Percentiles rank a stretch among this genome's conserved stretches.
Evolutionary conservation across 1,284 basidiomycete species (phyloP).

Genomic region (Ustilago bromivora): DNA sequence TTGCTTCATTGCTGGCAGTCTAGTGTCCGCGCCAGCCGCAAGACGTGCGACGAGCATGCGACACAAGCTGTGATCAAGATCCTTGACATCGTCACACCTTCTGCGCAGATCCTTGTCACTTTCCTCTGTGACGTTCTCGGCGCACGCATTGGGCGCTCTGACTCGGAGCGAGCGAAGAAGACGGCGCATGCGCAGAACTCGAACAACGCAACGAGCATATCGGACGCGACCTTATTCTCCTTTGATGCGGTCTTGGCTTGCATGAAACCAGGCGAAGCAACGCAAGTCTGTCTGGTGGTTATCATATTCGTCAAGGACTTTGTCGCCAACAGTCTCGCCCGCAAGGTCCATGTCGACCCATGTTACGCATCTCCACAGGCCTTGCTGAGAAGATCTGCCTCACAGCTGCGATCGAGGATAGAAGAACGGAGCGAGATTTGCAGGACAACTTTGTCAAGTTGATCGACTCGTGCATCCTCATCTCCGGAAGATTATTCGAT

Average conservation of each 20-base stretch:
- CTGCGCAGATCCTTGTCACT: constrained; percentile 87
- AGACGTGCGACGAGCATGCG: not conserved
- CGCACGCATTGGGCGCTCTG: constrained; percentile 71
- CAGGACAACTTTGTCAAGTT: constrained; percentile 90
- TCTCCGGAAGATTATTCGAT: constrained; percentile 81
- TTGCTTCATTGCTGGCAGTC: constrained; percentile 81
- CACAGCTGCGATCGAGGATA: constrained; percentile 86
- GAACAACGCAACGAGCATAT: constrained; percentile 8
- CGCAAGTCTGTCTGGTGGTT: constrained; percentile 84
- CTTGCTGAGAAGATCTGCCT: constrained; percentile 86
- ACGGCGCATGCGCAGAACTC: constrained; percentile 4
- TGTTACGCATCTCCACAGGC: constrained; percentile 83
- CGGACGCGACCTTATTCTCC: constrained; percentile 74
- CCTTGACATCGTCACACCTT: constrained; percentile 84
- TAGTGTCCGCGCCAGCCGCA: constrained; percentile 15
- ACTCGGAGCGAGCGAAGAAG: constrained; percentile 68
- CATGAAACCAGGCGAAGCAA: constrained; percentile 86
- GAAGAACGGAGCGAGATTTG: constrained; percentile 86
- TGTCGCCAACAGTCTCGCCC: constrained; percentile 69
- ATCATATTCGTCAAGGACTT: constrained; percentile 85
- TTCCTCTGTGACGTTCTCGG: constrained; percentile 80
- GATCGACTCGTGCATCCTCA: constrained; percentile 81
- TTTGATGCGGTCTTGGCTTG: constrained; percentile 89
- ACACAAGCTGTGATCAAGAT: constrained; percentile 77
- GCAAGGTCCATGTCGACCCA: constrained; percentile 77